Base-by-base conservation (phyloP, 768 basidiomycete genomes). In the Agaricus blazei region DNA sequence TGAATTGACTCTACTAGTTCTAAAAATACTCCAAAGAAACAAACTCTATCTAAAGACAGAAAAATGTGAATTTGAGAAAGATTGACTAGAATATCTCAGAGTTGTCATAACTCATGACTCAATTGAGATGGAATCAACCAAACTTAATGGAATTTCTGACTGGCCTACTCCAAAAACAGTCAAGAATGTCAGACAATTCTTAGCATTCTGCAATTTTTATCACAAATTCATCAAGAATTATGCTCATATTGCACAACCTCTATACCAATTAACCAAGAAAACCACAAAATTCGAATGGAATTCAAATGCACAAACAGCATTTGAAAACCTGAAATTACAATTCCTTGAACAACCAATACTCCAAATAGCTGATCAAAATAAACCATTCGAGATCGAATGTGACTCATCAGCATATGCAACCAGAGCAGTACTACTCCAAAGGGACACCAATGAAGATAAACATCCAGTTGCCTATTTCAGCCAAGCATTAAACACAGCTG, bases 121-220 rank as follows among this genome's bases (percentile, higher is more conserved):
- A 40, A 34, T 59, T 0, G 6, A 29, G 24, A 78, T 80, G 74
- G 67, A 72, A 50, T 63, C 65, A 1, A 59, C 56, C 11, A 82
- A 81, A 62, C 58, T 81, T 26, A 44, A 68, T 5, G 63, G 62
- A 1, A 59, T 78, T 31, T 19, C 40, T 1, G 58, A 68, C 1
- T 78, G 78, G 77, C 75, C 71, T 0, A 51, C 28, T 2, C 76
- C 74, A 0, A 57, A 36, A 15, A 68, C 52, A 8, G 54, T 68
- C 12, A 65, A 65, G 31, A 63, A 76, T 24, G 48, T 76, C 2
- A 71, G 72, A 62, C 63, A 62, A 4, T 80, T 79, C 63, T 54
- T 79, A 1, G 74, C 74, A 3, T 77, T 80, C 54, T 60, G 65
- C 3, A 78, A 78, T 61, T 80, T 76, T 57, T 80, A 79, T 50